Conservation (phyloP, 345 rosid genomes). For the rapeseed (Brassica napus) region Da-Ae NC_063452.1:3803501-3804000, state of each 20-base stretch:
- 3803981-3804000: constrained; percentile 19
- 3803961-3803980: too few relatives aligned
- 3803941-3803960: constrained; percentile 20
- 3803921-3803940: too few relatives aligned
- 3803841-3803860: not conserved
- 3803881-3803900: constrained; percentile 19
- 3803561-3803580: constrained; percentile 9
- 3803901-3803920: not conserved
- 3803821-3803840: constrained; percentile 31
- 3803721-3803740: not conserved
- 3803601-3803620: not conserved
- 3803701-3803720: not conserved
- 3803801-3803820: constrained; percentile 37
- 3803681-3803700: constrained; percentile 14
- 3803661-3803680: constrained; percentile 24
- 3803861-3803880: not conserved
- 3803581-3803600: not conserved
- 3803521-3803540: not conserved
- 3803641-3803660: constrained; percentile 16
- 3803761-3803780: not conserved
- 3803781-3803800: constrained; percentile 7
- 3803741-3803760: not conserved
- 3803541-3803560: not conserved
- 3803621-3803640: constrained; percentile 21
- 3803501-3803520: not conserved